Evolutionary conservation across 441 rosid species (phyloP), one percentile per base, ranked within the genome.

Genomic region (Euphorbia celastroides): DNA sequence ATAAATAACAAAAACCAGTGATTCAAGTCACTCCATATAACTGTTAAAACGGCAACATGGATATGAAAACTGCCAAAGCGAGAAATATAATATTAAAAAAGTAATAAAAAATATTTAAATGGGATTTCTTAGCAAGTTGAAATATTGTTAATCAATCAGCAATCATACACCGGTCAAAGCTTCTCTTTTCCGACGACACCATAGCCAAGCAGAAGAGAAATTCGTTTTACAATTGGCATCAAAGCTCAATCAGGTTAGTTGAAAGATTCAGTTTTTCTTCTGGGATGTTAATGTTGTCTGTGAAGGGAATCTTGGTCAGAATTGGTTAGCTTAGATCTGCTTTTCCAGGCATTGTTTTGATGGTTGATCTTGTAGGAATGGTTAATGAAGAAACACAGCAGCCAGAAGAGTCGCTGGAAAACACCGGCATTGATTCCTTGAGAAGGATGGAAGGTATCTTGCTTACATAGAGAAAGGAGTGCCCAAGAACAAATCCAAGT

Each of bases 401-500:
- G 61, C 57, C 50, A 30, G 66, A 52, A 57, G 72, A 60, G 54
- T 67, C 68, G n/a, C 44, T 20, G 2, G 84, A 55, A 30, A 74
- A 74, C 66, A 61, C 82, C 59, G 78, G 76, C 0, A 64, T 54
- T 55, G 74, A 52, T 62, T 70, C 85, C 3, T 59, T 78, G n/a
- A 85, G 88, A 78, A 70, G 0, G 98, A 89, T 75, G 98, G 98
- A 19, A 84, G 98, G 62, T 68, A 74, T 66, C 72, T 92, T 64
- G 89, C 95, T 67, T 89, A 89, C 74, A 81, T 38, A 30, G 95
- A 92, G 72, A 72, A 48, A 50, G 98, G 98, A 42, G 87, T 88
- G 36, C 74, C 96, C 69, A 88, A 76, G 74, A 70, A 68, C 54
- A 50, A 78, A 30, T 75, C 98, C 5, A 84, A 80, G 54, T 78